phyloP scores from a whole-genome alignment of 225 moss, liverwort and hornwort genomes.

The Marchantia paleacea region DNA sequence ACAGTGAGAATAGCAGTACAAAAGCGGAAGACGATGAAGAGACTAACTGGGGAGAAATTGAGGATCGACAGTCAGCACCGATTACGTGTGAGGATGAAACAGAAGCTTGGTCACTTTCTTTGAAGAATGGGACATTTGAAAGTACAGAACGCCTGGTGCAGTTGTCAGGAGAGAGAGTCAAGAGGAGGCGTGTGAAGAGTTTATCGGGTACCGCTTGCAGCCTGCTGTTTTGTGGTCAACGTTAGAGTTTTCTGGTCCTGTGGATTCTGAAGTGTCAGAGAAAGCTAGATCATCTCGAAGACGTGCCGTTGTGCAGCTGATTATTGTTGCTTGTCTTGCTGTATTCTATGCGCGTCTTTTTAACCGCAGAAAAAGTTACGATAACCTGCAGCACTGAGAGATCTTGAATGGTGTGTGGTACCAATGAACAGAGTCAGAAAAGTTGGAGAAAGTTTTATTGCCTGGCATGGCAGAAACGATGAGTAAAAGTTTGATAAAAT shows the following conservation, averaged over 20 bases:
- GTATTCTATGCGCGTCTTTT: not conserved
- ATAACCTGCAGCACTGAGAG: not conserved
- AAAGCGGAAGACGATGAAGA: constrained; percentile 11
- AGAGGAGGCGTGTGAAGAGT: constrained; percentile 33
- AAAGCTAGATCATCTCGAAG: not conserved
- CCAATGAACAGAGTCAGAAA: not conserved
- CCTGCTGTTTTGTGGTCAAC: not conserved
- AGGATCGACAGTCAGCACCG: not conserved
- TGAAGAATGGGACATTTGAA: not conserved
- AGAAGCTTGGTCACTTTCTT: constrained; percentile 25
- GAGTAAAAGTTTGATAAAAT: constrained; percentile 59
- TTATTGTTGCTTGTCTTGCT: not conserved
- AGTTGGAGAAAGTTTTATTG: constrained; percentile 24
- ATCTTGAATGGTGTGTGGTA: not conserved
- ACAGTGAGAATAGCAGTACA: constrained; percentile 49
- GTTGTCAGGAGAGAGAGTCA: constrained; percentile 5
- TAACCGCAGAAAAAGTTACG: not conserved
- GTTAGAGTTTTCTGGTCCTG: constrained; percentile 34
- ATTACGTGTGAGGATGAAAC: not conserved
- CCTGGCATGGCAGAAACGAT: constrained; percentile 46
- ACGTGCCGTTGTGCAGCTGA: not conserved
- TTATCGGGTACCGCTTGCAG: constrained; percentile 13
- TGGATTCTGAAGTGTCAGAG: constrained; percentile 28
- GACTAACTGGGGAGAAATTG: constrained; percentile 23
- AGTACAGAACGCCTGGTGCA: not conserved